Evolutionary conservation across 2,329 filamentous ascomycete species (phyloP), one percentile per base, ranked within the genome.

Genomic region (Aplosporella prunicola): DNA sequence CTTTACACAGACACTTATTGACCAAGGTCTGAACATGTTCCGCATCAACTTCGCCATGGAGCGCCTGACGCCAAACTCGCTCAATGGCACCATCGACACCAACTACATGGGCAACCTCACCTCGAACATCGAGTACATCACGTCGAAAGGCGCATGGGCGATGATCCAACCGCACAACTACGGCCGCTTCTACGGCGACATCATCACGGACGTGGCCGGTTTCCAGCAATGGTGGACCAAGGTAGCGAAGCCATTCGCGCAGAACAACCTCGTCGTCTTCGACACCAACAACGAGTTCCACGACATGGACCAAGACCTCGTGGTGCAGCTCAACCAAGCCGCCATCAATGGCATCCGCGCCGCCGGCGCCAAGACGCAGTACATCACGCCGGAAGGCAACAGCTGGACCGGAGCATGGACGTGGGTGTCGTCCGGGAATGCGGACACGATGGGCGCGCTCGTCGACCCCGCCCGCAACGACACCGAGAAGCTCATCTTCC

Each of bases 331-430:
- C 37, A 67, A 68, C 46, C 64, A 68, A 49, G 64, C 64, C 13
- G 62, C 62, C 15, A 67, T 68, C 40, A 55, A 65, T 39, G 64
- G 61, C n/a, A 58, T 68, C 38, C 58, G 64, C 20, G 57, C 54
- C 15, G 60, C 62, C 1, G 64, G 64, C 18, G 64, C 64, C 3
- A 62, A 48, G 0, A 52, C 47, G n/a, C 72, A 76, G 47, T 72
- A 69, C 53, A 76, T 77, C 50, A 74, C 72, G n/a, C 70, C 71
- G 13, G 73, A 76, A 46, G 72, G 73, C 40, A 74, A 72, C 51
- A 58, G 60, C 11, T 74, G 55, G 49, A 57, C 55, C 9, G 64
- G 63, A 16, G 59, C 59, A 3, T 62, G 57, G 58, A 69, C 66
- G 7, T 74, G 72, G 72, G 57, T 66, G 10, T 64, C 52, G 3